Evolutionary conservation across 805 yeast genomes (phyloP).

Genomic region (Clavispora phyllophila): DNA sequence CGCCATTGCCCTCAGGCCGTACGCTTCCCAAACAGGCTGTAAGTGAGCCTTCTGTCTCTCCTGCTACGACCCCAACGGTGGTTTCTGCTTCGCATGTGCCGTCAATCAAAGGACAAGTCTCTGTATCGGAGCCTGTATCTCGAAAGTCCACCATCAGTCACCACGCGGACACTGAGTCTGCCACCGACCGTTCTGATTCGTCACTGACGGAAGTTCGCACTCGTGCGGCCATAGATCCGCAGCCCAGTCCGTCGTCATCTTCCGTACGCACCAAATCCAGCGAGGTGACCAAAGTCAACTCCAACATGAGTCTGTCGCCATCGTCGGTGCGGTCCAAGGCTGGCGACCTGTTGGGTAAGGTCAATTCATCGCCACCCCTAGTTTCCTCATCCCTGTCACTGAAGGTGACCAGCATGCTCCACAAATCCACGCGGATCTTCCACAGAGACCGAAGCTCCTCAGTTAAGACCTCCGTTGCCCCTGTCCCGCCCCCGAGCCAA

Average conservation of each 20-base stretch:
- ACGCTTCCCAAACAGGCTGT: too few relatives aligned
- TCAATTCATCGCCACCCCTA: not conserved
- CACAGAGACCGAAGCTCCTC: conserved; percentile 4
- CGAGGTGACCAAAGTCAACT: not conserved
- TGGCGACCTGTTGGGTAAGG: not conserved
- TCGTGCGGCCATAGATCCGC: not conserved
- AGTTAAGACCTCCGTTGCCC: conserved; percentile 2
- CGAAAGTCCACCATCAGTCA: not conserved
- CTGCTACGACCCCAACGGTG: too few relatives aligned
- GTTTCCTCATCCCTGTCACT: not conserved
- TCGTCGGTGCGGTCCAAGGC: not conserved
- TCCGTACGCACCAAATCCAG: not conserved
- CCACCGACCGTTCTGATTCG: too few relatives aligned
- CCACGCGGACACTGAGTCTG: too few relatives aligned
- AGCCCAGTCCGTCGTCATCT: not conserved
- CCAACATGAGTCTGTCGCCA: not conserved
- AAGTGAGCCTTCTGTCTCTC: too few relatives aligned
- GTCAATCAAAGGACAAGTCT: too few relatives aligned
- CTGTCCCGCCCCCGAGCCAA: conserved; percentile 2
- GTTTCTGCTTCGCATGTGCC: too few relatives aligned
- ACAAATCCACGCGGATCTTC: conserved; percentile 13
- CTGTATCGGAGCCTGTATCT: not conserved
- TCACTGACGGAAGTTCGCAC: not conserved
- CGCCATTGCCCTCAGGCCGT: too few relatives aligned
- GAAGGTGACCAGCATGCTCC: conserved; percentile 9